These are phyloP conservation scores for Bipolaris sorokiniana DNA, from an alignment of 2,329 filamentous ascomycete species.

Conservation along the genomic window DNA sequence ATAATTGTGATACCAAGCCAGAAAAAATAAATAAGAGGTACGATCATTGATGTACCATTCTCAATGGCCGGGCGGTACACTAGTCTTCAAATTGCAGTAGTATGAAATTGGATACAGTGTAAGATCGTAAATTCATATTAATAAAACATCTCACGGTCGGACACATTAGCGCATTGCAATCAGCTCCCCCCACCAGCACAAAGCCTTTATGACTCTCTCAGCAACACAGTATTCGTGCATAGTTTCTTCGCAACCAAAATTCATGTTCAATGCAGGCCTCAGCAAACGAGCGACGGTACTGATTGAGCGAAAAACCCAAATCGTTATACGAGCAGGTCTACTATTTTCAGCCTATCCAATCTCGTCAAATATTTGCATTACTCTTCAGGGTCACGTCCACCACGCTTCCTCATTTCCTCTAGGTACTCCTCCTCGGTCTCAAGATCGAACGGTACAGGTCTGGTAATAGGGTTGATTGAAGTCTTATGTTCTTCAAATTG, in stretches of 20 bases:
- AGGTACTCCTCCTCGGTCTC: slow-evolving; percentile 59
- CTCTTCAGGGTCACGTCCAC: slow-evolving; percentile 54
- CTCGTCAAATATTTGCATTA: slow-evolving; percentile 20
- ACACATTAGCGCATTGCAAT: too few species aligned
- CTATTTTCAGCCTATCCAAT: background rate
- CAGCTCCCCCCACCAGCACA: too few species aligned
- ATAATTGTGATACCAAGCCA: slow-evolving; percentile 67
- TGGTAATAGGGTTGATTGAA: slow-evolving; percentile 61
- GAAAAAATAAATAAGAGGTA: slow-evolving; percentile 64
- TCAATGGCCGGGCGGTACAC: slow-evolving; percentile 38
- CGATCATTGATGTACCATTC: slow-evolving; percentile 69
- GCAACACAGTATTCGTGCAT: too few species aligned
- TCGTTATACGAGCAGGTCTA: background rate
- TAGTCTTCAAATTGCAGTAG: too few species aligned
- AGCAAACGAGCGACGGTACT: too few species aligned
- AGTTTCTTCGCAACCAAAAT: too few species aligned
- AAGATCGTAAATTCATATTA: background rate
- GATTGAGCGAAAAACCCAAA: too few species aligned
- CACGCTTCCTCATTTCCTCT: slow-evolving; percentile 48
- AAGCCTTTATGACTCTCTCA: too few species aligned
- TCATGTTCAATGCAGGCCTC: too few species aligned
- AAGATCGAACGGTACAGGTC: slow-evolving; percentile 58
- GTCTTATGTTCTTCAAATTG: slow-evolving; percentile 58
- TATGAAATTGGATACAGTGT: background rate
- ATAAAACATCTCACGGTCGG: background rate